These are phyloP conservation scores for Eugenia klotzschiana DNA, from an alignment of 441 rosid genomes.

Conservation along the genomic window DNA sequence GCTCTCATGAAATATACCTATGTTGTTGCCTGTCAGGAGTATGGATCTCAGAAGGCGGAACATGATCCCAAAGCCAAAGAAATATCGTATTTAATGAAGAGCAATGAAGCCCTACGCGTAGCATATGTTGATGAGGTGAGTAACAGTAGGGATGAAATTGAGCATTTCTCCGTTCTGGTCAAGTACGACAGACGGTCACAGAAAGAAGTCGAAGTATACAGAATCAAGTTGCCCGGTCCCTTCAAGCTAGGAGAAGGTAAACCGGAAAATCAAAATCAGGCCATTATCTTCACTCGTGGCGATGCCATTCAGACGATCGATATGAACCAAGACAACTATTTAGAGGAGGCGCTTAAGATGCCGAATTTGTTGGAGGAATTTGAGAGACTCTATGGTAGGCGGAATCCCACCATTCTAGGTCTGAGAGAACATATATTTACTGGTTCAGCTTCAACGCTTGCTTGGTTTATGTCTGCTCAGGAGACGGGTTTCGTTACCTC, in stretches of 20 bases:
- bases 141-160: neutral
- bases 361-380: slow-evolving; percentile 8
- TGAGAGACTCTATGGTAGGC: neutral
- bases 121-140: slow-evolving; percentile 8
- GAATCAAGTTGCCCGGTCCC: neutral
- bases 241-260: slow-evolving; percentile 6
- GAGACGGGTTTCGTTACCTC: slow-evolving; percentile 7
- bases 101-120: slow-evolving; percentile 6
- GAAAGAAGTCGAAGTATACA: neutral
- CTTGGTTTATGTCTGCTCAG: slow-evolving; percentile 9
- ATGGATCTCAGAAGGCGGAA: slow-evolving; percentile 61
- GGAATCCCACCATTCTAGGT: slow-evolving; percentile 8
- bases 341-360: slow-evolving; percentile 9
- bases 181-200: neutral
- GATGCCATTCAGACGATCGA: slow-evolving; percentile 9
- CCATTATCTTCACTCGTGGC: slow-evolving; percentile 3
- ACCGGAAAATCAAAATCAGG: slow-evolving; percentile 11
- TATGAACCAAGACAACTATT: slow-evolving; percentile 8
- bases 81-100: slow-evolving; percentile 1
- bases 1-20: slow-evolving; percentile 74
- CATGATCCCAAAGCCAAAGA: slow-evolving; percentile 25
- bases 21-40: slow-evolving; percentile 73
- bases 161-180: slow-evolving; percentile 6
- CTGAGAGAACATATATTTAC: slow-evolving; percentile 8
- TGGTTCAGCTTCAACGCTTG: slow-evolving; percentile 4